These are phyloP conservation scores for Phytophthora syringae DNA, from an alignment of 352 stramenopile genomes.

Conservation along the genomic window DNA sequence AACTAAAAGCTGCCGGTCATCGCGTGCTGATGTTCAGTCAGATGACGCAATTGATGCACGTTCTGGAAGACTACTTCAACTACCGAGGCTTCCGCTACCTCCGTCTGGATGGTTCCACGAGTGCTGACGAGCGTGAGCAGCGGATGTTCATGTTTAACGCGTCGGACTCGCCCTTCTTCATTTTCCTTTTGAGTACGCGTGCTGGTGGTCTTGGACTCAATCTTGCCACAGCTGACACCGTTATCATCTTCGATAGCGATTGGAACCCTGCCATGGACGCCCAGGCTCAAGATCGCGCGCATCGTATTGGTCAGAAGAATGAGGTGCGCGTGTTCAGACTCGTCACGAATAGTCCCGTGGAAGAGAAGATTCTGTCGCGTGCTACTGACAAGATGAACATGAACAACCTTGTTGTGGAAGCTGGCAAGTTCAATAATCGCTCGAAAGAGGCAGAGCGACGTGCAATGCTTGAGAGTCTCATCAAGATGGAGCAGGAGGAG, in stretches of 20 bases:
- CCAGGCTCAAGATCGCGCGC: constrained; percentile 91
- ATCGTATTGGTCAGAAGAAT: constrained; percentile 94
- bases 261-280: constrained; percentile 99
- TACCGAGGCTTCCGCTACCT: constrained; percentile 94
- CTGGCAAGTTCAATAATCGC: constrained; percentile 89
- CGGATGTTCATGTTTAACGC: constrained; percentile 99
- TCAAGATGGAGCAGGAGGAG: constrained; percentile 91
- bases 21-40: constrained; percentile 93
- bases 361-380: constrained; percentile 88
- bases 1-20: constrained; percentile 93
- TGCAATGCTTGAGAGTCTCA: constrained; percentile 86
- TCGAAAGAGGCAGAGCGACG: constrained; percentile 88
- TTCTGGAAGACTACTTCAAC: constrained; percentile 91
- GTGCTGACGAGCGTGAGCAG: constrained; percentile 96
- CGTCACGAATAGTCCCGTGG: constrained; percentile 87
- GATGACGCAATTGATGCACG: constrained; percentile 92
- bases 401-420: constrained; percentile 91
- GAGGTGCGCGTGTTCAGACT: constrained; percentile 89
- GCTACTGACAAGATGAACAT: constrained; percentile 93
- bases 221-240: constrained; percentile 97
- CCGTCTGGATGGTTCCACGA: constrained; percentile 96
- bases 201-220: constrained; percentile 98
- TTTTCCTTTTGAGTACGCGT: constrained; percentile 97
- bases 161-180: constrained; percentile 91
- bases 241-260: constrained; percentile 99